Conservation (phyloP, 2,329 filamentous ascomycete species). For the Cladosporium cucumerinum region DNA sequence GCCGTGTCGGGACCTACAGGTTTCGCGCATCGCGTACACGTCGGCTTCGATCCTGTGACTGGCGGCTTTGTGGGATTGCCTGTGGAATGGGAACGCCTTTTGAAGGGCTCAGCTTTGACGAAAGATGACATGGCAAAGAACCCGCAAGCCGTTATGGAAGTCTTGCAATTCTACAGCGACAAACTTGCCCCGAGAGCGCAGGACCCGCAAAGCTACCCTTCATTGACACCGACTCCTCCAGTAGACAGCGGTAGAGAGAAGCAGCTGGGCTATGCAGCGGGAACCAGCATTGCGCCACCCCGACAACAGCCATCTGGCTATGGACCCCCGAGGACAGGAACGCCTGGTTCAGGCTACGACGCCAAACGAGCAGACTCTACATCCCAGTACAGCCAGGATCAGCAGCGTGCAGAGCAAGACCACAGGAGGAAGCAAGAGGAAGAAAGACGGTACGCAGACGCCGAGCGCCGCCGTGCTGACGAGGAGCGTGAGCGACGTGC, state of each 20-base stretch:
- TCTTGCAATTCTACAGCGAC: constrained; percentile 81
- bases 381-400: constrained; percentile 27
- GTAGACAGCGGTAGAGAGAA: constrained; percentile 45
- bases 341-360: constrained; percentile 19
- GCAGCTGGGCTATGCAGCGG: constrained; percentile 47
- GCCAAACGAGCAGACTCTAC: constrained; percentile 32
- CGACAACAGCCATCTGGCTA: constrained; percentile 45
- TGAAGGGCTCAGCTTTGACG: constrained; percentile 94
- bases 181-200: constrained; percentile 70
- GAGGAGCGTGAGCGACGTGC: constrained; percentile 45
- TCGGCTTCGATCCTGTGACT: constrained; percentile 92
- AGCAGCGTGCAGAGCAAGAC: constrained; percentile 36
- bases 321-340: constrained; percentile 26
- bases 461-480: constrained; percentile 41
- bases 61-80: constrained; percentile 93
- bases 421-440: constrained; percentile 41
- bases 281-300: constrained; percentile 48
- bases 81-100: constrained; percentile 92
- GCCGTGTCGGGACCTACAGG: constrained; percentile 98
- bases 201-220: constrained; percentile 66
- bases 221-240: constrained; percentile 65
- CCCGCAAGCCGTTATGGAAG: constrained; percentile 69
- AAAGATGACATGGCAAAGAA: constrained; percentile 99
- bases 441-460: constrained; percentile 36
- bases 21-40: constrained; percentile 94